Conservation (phyloP, 768 basidiomycete genomes). For the Suillus occidentalis region DNA sequence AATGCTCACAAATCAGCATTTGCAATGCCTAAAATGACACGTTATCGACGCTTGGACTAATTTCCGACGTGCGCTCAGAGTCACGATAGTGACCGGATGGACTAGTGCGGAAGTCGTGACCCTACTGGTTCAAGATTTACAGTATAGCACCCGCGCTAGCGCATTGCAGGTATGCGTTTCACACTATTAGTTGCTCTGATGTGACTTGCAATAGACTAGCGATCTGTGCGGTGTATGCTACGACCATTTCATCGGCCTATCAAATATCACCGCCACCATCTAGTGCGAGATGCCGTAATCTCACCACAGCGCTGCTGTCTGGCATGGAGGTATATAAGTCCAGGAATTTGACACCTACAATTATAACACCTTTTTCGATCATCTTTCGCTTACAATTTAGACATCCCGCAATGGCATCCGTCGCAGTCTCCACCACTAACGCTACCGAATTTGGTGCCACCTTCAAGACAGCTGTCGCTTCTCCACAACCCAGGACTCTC, state of each 20-base stretch:
- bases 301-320: neutral
- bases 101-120: neutral
- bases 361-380: neutral
- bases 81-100: neutral
- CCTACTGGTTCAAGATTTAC: neutral
- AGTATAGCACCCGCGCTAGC: neutral
- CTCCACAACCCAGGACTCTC: constrained; percentile 17
- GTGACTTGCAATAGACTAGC: neutral
- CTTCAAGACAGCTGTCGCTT: constrained; percentile 9
- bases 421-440: constrained; percentile 14
- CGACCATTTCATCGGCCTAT: neutral
- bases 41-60: neutral
- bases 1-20: neutral
- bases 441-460: constrained; percentile 7
- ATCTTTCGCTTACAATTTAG: neutral
- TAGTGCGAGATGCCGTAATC: neutral
- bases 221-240: neutral
- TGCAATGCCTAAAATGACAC: neutral
- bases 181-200: neutral
- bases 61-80: neutral
- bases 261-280: neutral
- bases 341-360: constrained; percentile 3
- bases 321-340: constrained; percentile 20
- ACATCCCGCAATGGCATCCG: constrained; percentile 16
- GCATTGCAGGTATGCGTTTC: neutral